Percentiles rank a stretch among this genome's conserved stretches.
Evolutionary conservation across 225 moss, liverwort and hornwort genomes (phyloP).

Genomic region (Neckera pumila): DNA sequence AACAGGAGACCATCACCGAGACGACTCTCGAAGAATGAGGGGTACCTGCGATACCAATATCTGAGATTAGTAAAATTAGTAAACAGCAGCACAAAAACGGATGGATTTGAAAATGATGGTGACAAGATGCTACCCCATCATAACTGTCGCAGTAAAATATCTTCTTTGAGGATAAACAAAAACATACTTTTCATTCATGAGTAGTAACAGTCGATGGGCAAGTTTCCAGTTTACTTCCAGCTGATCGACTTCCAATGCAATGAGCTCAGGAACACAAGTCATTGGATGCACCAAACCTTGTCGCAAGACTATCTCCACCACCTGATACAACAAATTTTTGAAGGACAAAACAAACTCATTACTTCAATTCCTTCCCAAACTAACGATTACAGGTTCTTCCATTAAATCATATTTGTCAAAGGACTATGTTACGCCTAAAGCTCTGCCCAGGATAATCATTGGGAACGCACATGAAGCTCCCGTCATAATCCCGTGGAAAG

Average conservation of each 20-base stretch:
- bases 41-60: constrained; percentile 39
- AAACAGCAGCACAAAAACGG: not conserved
- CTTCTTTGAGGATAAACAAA: not conserved
- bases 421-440: not conserved
- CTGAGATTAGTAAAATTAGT: not conserved
- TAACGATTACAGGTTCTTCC: not conserved
- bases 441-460: not conserved
- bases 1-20: constrained; percentile 85
- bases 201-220: constrained; percentile 71
- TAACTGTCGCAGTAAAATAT: not conserved
- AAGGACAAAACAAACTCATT: not conserved
- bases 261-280: constrained; percentile 89
- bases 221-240: constrained; percentile 81
- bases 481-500: not conserved
- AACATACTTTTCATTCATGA: constrained; percentile 83
- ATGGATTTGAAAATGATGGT: not conserved
- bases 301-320: constrained; percentile 85
- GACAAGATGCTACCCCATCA: not conserved
- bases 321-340: constrained; percentile 12
- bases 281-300: constrained; percentile 98
- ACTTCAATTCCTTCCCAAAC: not conserved
- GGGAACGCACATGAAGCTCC: not conserved
- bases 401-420: not conserved
- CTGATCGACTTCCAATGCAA: constrained; percentile 86
- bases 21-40: constrained; percentile 91